Base-by-base conservation (phyloP, 2,329 filamentous ascomycete genomes). In the Pyricularia sp. region DNA sequence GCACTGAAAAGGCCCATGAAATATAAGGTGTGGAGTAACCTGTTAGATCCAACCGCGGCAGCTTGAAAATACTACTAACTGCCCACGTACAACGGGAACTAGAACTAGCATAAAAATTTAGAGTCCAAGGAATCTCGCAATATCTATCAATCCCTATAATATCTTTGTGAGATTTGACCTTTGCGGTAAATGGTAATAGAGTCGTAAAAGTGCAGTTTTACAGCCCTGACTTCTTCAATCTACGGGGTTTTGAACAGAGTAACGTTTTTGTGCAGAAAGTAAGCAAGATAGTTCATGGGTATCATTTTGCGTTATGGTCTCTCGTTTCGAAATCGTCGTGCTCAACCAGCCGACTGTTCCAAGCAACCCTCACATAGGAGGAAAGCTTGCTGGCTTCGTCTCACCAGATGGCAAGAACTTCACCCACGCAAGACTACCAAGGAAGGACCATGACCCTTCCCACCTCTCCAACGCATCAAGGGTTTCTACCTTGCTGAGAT, bases 371-470 rank as follows among this genome's bases (percentile, higher is more conserved):
- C 55, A 67, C 10, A 67, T 88, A 3, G 93, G 93, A 25, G 94
- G 94, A 75, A 97, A 97, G 70, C 84, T 90, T 28, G 91, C 90
- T n/a, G 88, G 81, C 74, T 88, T 86, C 71, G 88, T 84, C 14
- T 78, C 81, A 4, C 92, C 92, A 33, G 85, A 83, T 69, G 84
- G 87, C 4, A 86, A 85, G 69, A 97, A 82, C 71, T 92, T 89
- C 70, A 93, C 84, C 84, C 94, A 98, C 70, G 89, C 87, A 72
- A 97, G 78, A 10, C 86, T 90, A 42, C 89, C 87, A 71, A 97
- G 84, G 74, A 90, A 90, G 10, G 91, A 85, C 94, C 94, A 98
- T 30, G 91, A 86, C 4, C 92, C 91, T 72, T 93, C 91, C 92
- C 93, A 98, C 26, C 84, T 83, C 71, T 87, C 85, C 59, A 98